A percentile compares a stretch with the other conserved stretches of the same genome.
Evolutionary conservation across 1,139 yeast species (phyloP).

Genomic region (Blastobotrys raffinosifermentans): DNA sequence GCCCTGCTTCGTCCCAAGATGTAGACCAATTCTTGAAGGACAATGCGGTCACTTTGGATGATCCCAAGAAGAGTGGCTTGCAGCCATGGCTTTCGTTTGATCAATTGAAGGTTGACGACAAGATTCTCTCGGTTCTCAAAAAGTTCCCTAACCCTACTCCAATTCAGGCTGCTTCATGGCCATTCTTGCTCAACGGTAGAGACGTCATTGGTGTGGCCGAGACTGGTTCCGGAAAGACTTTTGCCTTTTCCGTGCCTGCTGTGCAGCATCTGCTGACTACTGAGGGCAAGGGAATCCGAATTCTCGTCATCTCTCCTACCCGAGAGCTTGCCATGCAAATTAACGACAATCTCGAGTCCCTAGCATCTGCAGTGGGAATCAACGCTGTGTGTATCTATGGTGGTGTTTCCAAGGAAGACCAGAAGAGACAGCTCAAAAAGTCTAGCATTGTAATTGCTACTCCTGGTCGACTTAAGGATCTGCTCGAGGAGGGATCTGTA

Average conservation of each 20-base stretch:
- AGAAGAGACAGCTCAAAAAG: conserved; percentile 57
- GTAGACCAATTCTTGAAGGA: conserved; percentile 57
- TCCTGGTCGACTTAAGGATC: conserved; percentile 91
- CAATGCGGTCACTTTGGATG: conserved; percentile 79
- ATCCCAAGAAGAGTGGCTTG: conserved; percentile 44
- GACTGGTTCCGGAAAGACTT: conserved; percentile 96
- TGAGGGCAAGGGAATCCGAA: conserved; percentile 49
- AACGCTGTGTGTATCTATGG: conserved; percentile 88
- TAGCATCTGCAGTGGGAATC: conserved; percentile 57
- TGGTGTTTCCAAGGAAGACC: conserved; percentile 95
- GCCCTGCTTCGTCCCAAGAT: conserved; percentile 40
- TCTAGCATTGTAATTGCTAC: conserved; percentile 88
- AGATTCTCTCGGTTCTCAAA: conserved; percentile 53
- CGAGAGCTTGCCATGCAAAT: conserved; percentile 95
- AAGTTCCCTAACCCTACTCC: conserved; percentile 91
- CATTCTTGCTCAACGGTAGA: conserved; percentile 68
- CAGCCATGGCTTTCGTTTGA: conserved; percentile 70
- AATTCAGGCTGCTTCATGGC: conserved; percentile 97
- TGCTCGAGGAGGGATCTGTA: conserved; percentile 82
- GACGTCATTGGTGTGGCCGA: conserved; percentile 98
- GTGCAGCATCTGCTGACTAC: conserved; percentile 50
- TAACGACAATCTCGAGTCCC: conserved; percentile 69
- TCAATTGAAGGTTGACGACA: conserved; percentile 51
- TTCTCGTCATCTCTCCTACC: conserved; percentile 89
- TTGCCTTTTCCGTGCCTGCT: conserved; percentile 98